Evolutionary conservation across 73 alveolate species (phyloP).

Genomic region (Vitrella brassicaformis): DNA sequence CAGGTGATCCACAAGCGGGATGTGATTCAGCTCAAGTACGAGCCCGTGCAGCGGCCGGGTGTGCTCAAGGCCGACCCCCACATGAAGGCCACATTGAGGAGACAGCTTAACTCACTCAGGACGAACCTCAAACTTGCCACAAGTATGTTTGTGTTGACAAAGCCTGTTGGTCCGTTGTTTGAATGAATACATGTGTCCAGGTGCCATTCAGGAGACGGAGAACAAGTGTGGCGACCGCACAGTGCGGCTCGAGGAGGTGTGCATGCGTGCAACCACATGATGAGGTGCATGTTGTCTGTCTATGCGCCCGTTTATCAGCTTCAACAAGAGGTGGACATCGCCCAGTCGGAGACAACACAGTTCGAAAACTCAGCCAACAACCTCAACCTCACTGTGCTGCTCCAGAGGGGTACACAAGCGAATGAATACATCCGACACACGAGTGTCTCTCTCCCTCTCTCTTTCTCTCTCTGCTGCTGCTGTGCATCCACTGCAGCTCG

Average conservation of each 20-base stretch:
- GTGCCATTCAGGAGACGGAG: too few species aligned
- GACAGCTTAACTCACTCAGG: constrained; percentile 44
- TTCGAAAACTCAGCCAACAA: constrained; percentile 33
- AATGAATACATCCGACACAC: constrained; percentile 8
- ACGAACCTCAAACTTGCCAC: constrained; percentile 39
- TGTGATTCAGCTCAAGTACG: constrained; percentile 62
- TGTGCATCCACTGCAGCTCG: background rate
- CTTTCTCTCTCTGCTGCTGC: background rate
- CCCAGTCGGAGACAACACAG: background rate
- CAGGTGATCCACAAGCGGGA: constrained; percentile 60
- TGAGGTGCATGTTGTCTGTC: background rate
- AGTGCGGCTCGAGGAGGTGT: too few species aligned
- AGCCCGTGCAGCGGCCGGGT: constrained; percentile 45
- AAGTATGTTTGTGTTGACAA: constrained; percentile 44
- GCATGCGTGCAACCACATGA: too few species aligned
- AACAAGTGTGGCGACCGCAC: too few species aligned
- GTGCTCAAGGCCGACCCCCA: constrained; percentile 47
- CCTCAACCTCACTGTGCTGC: constrained; percentile 23
- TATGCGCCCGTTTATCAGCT: background rate
- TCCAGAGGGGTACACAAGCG: constrained; percentile 21
- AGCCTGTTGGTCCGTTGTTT: too few species aligned
- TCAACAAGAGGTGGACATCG: background rate
- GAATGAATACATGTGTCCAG: too few species aligned
- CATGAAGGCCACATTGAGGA: constrained; percentile 43
- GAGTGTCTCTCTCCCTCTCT: background rate